Conservation (phyloP, 2,329 filamentous ascomycete genomes). For the Plectosphaerella sp. region DNA sequence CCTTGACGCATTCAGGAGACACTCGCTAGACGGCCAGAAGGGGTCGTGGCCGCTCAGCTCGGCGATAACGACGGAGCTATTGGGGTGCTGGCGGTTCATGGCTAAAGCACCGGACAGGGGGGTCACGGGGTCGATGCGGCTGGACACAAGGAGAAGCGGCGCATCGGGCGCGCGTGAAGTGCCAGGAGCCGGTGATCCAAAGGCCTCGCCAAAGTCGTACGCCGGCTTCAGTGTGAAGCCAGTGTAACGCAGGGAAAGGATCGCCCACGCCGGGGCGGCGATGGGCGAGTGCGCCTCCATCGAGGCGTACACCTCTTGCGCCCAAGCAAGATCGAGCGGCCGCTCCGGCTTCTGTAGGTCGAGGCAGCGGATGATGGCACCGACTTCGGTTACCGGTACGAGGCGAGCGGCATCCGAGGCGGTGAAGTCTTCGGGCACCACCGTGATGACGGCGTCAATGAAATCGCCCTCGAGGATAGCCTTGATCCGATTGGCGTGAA, state of each 20-base stretch:
- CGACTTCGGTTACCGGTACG: neutral
- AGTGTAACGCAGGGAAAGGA: neutral
- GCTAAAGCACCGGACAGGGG: constrained; percentile 25
- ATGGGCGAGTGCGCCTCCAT: neutral
- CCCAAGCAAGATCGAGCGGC: neutral
- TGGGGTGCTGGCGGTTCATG: constrained; percentile 9
- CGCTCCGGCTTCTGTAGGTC: neutral
- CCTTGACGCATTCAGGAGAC: neutral
- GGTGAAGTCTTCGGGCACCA: neutral
- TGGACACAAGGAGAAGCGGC: constrained; percentile 32
- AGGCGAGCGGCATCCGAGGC: constrained; percentile 20
- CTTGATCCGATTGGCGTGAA: neutral
- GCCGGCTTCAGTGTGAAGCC: neutral
- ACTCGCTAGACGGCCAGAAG: constrained; percentile 6
- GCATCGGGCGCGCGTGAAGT: constrained; percentile 19
- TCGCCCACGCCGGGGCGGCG: neutral
- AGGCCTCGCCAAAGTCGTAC: neutral
- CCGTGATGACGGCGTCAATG: neutral
- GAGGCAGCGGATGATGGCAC: neutral
- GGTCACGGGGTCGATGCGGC: constrained; percentile 32
- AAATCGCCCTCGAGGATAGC: neutral
- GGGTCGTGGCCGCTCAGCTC: constrained; percentile 5
- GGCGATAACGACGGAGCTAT: neutral
- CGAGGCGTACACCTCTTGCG: neutral
- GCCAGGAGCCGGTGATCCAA: neutral